A percentile compares a stretch with the other conserved stretches of the same genome.
phyloP scores from a whole-genome alignment of 176 grass and related monocot species.

The Aegilops longissima region DNA sequence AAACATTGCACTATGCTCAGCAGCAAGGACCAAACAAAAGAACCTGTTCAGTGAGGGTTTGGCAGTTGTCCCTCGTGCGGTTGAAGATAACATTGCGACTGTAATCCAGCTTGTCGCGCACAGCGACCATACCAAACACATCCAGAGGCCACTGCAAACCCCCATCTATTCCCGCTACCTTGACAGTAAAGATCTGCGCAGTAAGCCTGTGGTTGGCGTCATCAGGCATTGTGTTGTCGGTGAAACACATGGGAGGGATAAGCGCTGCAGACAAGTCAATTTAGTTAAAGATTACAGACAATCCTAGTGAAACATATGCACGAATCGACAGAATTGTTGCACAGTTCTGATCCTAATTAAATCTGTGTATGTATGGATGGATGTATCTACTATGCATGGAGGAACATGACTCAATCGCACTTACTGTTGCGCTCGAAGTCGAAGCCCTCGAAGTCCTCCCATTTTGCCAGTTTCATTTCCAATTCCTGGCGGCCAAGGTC shows the following conservation, averaged over 20 bases:
- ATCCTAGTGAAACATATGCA: background rate
- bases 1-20: background rate
- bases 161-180: background rate
- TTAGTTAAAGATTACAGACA: background rate
- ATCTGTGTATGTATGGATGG: no score
- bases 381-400: no score
- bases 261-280: background rate
- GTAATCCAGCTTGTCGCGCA: conserved; percentile 6
- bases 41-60: background rate
- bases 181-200: background rate
- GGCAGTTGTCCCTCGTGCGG: conserved; percentile 5
- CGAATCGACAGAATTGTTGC: background rate
- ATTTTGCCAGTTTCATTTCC: background rate
- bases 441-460: background rate
- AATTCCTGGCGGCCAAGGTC: background rate
- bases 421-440: background rate
- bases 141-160: background rate
- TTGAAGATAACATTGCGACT: background rate
- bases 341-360: background rate
- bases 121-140: background rate
- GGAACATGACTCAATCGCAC: background rate
- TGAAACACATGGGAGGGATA: background rate
- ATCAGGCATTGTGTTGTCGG: background rate
- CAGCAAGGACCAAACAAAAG: background rate
- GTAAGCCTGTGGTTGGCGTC: background rate